Percentiles rank a stretch among this genome's conserved stretches.
Conservation (phyloP, 257 asterid genomes). For the Gentiana dahurica region DNA sequence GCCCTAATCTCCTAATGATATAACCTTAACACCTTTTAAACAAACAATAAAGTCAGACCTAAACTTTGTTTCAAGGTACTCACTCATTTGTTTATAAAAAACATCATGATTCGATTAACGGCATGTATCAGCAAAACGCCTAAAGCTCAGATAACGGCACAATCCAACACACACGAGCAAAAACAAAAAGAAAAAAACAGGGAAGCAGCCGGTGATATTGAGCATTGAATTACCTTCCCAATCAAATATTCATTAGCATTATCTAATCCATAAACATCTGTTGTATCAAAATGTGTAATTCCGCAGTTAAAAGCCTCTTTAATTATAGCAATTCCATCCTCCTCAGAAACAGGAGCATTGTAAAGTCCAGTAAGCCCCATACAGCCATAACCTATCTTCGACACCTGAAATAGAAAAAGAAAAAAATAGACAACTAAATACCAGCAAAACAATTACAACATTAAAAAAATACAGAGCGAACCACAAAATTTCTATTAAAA, state of each 20-base stretch:
- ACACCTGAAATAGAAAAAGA: conserved; percentile 20
- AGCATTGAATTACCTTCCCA: conserved; percentile 26
- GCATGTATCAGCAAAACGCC: no score
- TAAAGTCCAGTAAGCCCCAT: conserved; percentile 52
- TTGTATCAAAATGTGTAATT: conserved; percentile 36
- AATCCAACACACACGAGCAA: neutral
- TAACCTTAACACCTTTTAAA: no score
- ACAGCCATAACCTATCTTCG: conserved; percentile 50
- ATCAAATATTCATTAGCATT: conserved; percentile 35
- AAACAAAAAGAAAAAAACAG: neutral
- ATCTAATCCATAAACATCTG: conserved; percentile 36
- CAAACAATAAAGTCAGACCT: no score
- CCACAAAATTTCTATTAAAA: no score
- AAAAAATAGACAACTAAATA: no score
- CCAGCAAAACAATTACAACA: no score
- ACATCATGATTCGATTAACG: no score
- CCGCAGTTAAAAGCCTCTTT: conserved; percentile 40
- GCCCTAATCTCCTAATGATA: no score
- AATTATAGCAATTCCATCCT: conserved; percentile 36
- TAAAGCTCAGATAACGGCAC: neutral
- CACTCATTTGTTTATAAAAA: no score
- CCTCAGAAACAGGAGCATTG: conserved; percentile 35
- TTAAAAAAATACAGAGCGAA: no score
- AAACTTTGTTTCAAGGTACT: no score
- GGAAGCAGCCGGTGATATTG: neutral